Evolutionary conservation across 2,329 filamentous ascomycete genomes (phyloP), one percentile per base, ranked within the genome.

Genomic region (Colletotrichum trifolii): DNA sequence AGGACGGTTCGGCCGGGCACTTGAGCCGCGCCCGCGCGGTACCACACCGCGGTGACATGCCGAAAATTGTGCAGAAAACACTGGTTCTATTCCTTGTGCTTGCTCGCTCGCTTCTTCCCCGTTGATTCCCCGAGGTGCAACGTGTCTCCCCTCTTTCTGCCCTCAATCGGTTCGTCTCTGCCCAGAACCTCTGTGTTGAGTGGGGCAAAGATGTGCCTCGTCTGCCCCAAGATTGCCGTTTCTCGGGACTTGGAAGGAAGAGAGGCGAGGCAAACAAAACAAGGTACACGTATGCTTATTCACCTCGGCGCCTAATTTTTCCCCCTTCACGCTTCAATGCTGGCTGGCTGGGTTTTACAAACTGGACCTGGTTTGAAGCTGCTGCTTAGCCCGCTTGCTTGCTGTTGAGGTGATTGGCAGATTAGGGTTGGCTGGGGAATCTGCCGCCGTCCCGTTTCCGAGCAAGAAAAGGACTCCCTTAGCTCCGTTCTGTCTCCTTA

Each of bases 391-490:
- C 25, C 25, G 25, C 25, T 4, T 25, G 25, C 25, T 25, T 25
- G 25, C 25, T 12, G 25, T 43, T 3, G 34, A 12, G 10, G 35
- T 11, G 34, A 11, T 11, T 43, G 25, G 34, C 47, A 35, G n/a
- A 17, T 42, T 40, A 40, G 45, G 33, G 25, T 46, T 25, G 50
- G 35, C 49, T 25, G 40, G 52, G 47, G 52, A 57, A 56, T 65
- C 62, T 56, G 46, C 57, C 46, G 58, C 46, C 52, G 50, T 56
- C 62, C 62, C 58, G 62, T 65, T 52, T 25, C 25, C 17, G 52
- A 62, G 58, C 46, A 61, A 2, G 25, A 25, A 25, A 25, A 25
- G 25, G 46, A 54, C 62, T 53, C 52, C 50, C 62, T 25, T 62
- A 62, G 58, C 52, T 61, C 45, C 33, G 40, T 48, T 35, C 43